Evolutionary conservation across 2,329 filamentous ascomycete genomes (phyloP), one percentile per base, ranked within the genome.

Genomic region (Sclerotinia spermophila): DNA sequence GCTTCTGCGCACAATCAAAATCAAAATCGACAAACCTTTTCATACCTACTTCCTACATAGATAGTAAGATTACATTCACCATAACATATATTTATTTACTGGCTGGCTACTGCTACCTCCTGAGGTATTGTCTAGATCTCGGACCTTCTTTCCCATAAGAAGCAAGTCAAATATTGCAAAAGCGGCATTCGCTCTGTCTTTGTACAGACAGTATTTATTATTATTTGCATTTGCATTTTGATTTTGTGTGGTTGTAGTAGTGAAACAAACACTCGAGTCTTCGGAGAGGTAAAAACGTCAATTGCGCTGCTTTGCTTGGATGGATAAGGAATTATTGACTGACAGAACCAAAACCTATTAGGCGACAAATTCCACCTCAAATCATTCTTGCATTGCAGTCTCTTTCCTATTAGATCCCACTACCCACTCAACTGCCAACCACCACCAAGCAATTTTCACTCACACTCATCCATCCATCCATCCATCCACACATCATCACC

Each of bases 321-420:
- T 30, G 24, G 61, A 51, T 33, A 65, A 38, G 61, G 61, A 60
- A 27, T 40, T 30, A 44, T 27, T 19, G 38, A 48, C 8, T 65
- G 33, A 65, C 35, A 53, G 45, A 24, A 61, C 10, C 21, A 21
- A 45, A 33, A 30, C 19, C 30, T 65, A 21, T 65, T 65, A 65
- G 62, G 45, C 62, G 62, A 65, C n/a, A 62, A 62, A 24, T 65
- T 53, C 44, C 33, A 51, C 35, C 33, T 65, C 61, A 65, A 65
- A 65, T 51, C 33, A 35, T 38, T 65, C 44, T 38, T 51, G 45
- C 61, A 40, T 38, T 51, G 45, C 61, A 40, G 44, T 65, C 45
- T 65, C 61, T 53, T 65, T 65, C 33, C 45, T 27, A 42, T 42
- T 65, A 51, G 38, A 35, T 38, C 44, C n/a, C n/a, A 40, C 38